A percentile compares a stretch with the other conserved stretches of the same genome.
Evolutionary conservation across 352 stramenopile species (phyloP).

Genomic region (Pilasporangium apinafurcum): DNA sequence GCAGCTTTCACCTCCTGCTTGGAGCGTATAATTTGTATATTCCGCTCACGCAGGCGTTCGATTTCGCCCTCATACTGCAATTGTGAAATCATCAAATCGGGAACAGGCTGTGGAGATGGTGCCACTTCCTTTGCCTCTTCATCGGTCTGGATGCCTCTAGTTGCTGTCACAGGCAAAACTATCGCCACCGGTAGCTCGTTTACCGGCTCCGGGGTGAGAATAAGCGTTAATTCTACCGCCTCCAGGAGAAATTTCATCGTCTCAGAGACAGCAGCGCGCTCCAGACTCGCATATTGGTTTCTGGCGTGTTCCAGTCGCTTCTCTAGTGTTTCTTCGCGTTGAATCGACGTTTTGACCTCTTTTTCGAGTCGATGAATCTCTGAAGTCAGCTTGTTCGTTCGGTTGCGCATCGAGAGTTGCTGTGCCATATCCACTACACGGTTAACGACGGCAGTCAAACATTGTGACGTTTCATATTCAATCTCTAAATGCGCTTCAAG

Average conservation of each 20-base stretch:
- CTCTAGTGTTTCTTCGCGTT: constrained; percentile 27
- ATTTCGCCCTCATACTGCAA: constrained; percentile 38
- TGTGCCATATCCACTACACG: constrained; percentile 36
- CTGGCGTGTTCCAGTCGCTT: constrained; percentile 15
- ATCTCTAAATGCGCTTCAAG: constrained; percentile 4
- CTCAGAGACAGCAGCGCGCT: constrained; percentile 29
- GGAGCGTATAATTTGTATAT: constrained; percentile 32
- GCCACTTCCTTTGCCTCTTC: not conserved
- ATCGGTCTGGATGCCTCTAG: constrained; percentile 5
- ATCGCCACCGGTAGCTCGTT: not conserved
- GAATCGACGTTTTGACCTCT: constrained; percentile 12
- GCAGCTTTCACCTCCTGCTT: constrained; percentile 25
- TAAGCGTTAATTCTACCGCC: constrained; percentile 21
- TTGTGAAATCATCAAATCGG: constrained; percentile 11
- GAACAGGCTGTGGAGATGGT: not conserved
- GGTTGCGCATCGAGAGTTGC: constrained; percentile 8
- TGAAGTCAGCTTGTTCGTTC: constrained; percentile 14
- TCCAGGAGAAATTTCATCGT: constrained; percentile 37
- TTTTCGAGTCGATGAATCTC: constrained; percentile 28
- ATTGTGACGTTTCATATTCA: constrained; percentile 15
- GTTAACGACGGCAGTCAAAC: constrained; percentile 32
- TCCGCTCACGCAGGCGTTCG: constrained; percentile 31
- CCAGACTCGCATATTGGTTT: constrained; percentile 21
- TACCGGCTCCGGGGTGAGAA: constrained; percentile 6
- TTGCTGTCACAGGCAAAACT: not conserved